A percentile compares a stretch with the other conserved stretches of the same genome.
Conservation (phyloP, 2,329 filamentous ascomycete genomes). For the Bipolaris victoriae region DNA sequence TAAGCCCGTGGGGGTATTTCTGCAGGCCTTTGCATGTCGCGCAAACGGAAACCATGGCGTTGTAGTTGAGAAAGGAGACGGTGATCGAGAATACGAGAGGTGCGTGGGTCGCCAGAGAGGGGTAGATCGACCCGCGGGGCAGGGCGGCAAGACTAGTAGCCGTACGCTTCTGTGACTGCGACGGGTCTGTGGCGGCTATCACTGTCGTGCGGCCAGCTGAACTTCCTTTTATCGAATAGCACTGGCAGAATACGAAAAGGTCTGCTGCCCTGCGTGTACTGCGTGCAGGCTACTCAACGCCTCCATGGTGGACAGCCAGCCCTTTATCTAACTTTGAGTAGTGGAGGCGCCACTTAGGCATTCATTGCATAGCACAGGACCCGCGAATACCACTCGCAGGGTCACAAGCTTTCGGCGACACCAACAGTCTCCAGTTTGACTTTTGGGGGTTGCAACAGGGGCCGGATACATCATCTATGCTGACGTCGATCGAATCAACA, state of each 20-base stretch:
- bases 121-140: constrained; percentile 23
- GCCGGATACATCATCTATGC: background rate
- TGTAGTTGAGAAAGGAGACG: background rate
- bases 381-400: constrained; percentile 1
- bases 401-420: constrained; percentile 3
- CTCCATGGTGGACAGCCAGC: constrained; percentile 7
- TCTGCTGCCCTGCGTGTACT: constrained; percentile 8
- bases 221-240: constrained; percentile 13
- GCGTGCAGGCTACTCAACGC: constrained; percentile 14
- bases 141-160: constrained; percentile 8
- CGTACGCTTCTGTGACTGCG: constrained; percentile 7
- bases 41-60: constrained; percentile 41
- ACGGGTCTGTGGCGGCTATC: constrained; percentile 11
- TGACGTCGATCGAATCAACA: background rate
- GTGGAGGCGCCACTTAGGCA: constrained; percentile 8
- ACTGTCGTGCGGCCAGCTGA: constrained; percentile 10
- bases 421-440: background rate
- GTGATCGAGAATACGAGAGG: constrained; percentile 9
- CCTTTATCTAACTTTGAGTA: constrained; percentile 4
- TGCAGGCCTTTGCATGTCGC: constrained; percentile 45
- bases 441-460: background rate
- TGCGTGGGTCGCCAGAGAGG: constrained; percentile 16
- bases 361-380: background rate
- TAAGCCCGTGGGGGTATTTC: constrained; percentile 33
- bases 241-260: constrained; percentile 1